Conservation (phyloP, 257 asterid species). For the Jacaranda copaia region DNA sequence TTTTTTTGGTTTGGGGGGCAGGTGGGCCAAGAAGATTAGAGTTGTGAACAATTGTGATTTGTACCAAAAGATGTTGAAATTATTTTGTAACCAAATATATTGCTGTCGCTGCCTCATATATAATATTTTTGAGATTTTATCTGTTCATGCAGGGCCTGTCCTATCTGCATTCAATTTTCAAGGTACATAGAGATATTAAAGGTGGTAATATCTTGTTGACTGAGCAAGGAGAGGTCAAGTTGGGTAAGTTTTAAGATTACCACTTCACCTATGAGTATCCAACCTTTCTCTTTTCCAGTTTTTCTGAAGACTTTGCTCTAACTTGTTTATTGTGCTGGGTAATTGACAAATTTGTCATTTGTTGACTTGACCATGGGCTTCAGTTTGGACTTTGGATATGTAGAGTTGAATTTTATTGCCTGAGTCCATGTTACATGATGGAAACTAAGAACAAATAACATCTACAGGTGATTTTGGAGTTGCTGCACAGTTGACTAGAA, state of each 20-base stretch:
- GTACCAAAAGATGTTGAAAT: constrained; percentile 1
- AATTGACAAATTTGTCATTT: constrained; percentile 21
- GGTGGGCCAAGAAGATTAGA: constrained; percentile 10
- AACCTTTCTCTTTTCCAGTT: constrained; percentile 24
- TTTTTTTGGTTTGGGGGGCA: neutral
- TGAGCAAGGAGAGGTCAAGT: constrained; percentile 97
- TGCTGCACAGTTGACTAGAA: constrained; percentile 98
- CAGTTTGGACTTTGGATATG: constrained; percentile 29
- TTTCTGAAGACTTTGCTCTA: constrained; percentile 1
- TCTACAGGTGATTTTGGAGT: constrained; percentile 98
- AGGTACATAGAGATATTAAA: constrained; percentile 98
- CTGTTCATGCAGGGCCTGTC: constrained; percentile 79
- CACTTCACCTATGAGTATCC: constrained; percentile 26
- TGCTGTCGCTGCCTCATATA: constrained; percentile 26
- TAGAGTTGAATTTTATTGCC: constrained; percentile 18
- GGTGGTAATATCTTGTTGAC: constrained; percentile 97
- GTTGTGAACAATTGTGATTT: constrained; percentile 1
- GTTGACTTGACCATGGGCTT: constrained; percentile 30
- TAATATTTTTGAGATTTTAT: constrained; percentile 37
- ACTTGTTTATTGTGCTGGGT: constrained; percentile 31
- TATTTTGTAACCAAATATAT: constrained; percentile 26
- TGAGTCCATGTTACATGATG: constrained; percentile 21
- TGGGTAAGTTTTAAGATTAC: constrained; percentile 69
- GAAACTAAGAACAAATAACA: constrained; percentile 32
- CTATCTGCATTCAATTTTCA: constrained; percentile 95